A percentile compares a stretch with the other conserved stretches of the same genome.
Conservation (phyloP, 179 eudicot species). For the Sideroxylon spinosum region DNA sequence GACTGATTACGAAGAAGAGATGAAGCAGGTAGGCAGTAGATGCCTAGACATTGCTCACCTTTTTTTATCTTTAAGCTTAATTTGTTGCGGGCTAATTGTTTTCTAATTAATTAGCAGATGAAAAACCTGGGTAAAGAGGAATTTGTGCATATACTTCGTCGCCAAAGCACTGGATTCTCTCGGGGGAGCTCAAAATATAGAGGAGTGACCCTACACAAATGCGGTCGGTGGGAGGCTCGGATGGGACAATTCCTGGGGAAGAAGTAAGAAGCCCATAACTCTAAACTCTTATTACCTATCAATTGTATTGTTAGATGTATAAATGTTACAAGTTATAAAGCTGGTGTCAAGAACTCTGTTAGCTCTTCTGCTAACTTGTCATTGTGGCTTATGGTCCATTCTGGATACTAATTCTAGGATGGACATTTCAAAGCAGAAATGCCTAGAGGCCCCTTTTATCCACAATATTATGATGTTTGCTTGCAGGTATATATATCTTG, state of each 20-base stretch:
- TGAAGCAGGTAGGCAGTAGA: constrained; percentile 37
- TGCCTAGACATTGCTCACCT: not conserved
- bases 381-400: not conserved
- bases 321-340: not conserved
- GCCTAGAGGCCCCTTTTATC: constrained; percentile 33
- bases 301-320: not conserved
- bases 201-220: constrained; percentile 69
- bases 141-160: constrained; percentile 63
- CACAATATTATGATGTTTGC: constrained; percentile 48
- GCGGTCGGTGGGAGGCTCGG: constrained; percentile 74
- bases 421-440: constrained; percentile 5
- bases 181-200: constrained; percentile 64
- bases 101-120: constrained; percentile 29
- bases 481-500: constrained; percentile 89
- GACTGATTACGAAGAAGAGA: constrained; percentile 60
- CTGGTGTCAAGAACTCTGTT: not conserved
- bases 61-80: not conserved
- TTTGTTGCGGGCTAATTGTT: not conserved
- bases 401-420: constrained; percentile 13
- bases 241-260: constrained; percentile 70
- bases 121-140: constrained; percentile 52
- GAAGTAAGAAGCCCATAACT: constrained; percentile 34
- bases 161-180: constrained; percentile 61
- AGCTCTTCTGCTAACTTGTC: not conserved
- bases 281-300: not conserved